phyloP scores from a whole-genome alignment of 2,329 filamentous ascomycete species.

The Madurella mycetomatis region DNA sequence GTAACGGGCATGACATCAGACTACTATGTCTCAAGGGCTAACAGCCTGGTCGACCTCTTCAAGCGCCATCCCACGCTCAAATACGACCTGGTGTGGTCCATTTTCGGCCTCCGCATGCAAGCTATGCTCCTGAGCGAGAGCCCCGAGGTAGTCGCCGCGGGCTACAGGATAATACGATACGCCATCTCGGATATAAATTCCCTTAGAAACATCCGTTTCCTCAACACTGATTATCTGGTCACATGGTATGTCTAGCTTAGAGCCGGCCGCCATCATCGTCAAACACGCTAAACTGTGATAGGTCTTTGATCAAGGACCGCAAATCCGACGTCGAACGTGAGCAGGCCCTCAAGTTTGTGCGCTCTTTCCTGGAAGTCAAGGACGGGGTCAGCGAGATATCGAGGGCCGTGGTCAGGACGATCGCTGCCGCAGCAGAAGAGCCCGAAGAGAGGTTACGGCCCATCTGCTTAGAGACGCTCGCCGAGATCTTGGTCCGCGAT shows the following conservation, averaged over 20 bases:
- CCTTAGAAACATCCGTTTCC: constrained; percentile 75
- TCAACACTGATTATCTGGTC: constrained; percentile 91
- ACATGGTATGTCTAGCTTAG: constrained; percentile 52
- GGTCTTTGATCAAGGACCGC: constrained; percentile 87
- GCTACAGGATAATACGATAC: constrained; percentile 89
- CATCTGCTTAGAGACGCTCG: constrained; percentile 88
- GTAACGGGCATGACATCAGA: constrained; percentile 82
- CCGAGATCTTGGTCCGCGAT: constrained; percentile 84
- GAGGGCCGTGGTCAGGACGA: constrained; percentile 77
- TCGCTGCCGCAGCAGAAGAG: constrained; percentile 86
- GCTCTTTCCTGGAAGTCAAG: constrained; percentile 93
- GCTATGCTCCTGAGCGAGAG: constrained; percentile 94
- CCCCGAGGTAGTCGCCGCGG: constrained; percentile 90
- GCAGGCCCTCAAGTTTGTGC: constrained; percentile 92
- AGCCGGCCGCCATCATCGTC: neutral
- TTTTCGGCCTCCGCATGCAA: constrained; percentile 91
- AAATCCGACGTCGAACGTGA: constrained; percentile 97
- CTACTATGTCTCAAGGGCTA: constrained; percentile 91
- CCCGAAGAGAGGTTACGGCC: constrained; percentile 78
- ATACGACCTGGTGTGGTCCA: constrained; percentile 92
- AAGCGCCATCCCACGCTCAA: constrained; percentile 89
- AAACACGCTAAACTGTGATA: constrained; percentile 26
- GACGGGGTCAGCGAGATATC: constrained; percentile 86
- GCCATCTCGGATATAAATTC: constrained; percentile 90
- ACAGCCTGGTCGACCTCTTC: constrained; percentile 93